A percentile compares a stretch with the other conserved stretches of the same genome.
These are phyloP conservation scores for Apiospora marii DNA, from an alignment of 2,329 filamentous ascomycete species.

Conservation along the genomic window DNA sequence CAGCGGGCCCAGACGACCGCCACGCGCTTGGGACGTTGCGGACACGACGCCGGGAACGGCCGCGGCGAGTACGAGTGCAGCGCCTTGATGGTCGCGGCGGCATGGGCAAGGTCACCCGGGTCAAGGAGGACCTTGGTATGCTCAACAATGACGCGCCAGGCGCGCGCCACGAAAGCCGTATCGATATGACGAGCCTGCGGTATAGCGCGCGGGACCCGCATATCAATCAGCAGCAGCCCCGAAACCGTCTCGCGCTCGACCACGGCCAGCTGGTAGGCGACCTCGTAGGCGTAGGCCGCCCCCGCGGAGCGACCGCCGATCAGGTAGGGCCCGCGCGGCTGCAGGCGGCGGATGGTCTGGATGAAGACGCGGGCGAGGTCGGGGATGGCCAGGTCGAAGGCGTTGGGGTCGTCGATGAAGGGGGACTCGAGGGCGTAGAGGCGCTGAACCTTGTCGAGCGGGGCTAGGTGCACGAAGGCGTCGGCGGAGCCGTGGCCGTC, in stretches of 20 bases:
- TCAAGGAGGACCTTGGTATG: slow-evolving; percentile 16
- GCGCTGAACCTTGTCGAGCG: slow-evolving; percentile 40
- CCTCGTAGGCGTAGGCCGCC: slow-evolving; percentile 57
- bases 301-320: slow-evolving; percentile 63
- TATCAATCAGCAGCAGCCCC: slow-evolving; percentile 50
- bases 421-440: slow-evolving; percentile 52
- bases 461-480: slow-evolving; percentile 48
- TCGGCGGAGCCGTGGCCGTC: slow-evolving; percentile 53
- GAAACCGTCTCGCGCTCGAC: slow-evolving; percentile 47
- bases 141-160: slow-evolving; percentile 19
- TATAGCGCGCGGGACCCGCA: slow-evolving; percentile 25
- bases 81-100: slow-evolving; percentile 11
- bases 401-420: slow-evolving; percentile 36
- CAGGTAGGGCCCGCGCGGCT: slow-evolving; percentile 55
- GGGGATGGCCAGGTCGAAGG: slow-evolving; percentile 28
- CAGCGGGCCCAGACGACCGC: slow-evolving; percentile 19
- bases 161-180: slow-evolving; percentile 9
- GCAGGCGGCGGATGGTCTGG: slow-evolving; percentile 53
- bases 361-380: slow-evolving; percentile 46
- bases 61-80: slow-evolving; percentile 21
- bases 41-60: neutral
- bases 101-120: slow-evolving; percentile 22
- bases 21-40: neutral
- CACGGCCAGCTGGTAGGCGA: slow-evolving; percentile 44
- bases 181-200: slow-evolving; percentile 1